These are phyloP conservation scores for Globisporangium cederbergense DNA, from an alignment of 352 stramenopile species.

Conservation along the genomic window DNA sequence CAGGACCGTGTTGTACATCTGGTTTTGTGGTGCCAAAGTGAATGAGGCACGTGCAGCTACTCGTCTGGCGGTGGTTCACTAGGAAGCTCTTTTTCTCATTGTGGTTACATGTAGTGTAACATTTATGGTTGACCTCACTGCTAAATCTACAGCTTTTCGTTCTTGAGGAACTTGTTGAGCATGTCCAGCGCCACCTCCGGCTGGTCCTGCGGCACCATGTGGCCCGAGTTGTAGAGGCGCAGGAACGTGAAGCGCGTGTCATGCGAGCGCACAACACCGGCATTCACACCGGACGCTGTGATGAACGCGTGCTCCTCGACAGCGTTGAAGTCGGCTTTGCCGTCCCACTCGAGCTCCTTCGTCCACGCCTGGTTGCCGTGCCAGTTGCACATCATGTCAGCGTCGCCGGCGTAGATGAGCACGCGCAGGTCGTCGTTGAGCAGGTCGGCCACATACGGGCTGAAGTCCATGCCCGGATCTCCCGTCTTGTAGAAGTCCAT, in stretches of 20 bases:
- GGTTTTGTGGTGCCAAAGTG: no score
- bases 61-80: no score
- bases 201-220: slow-evolving; percentile 47
- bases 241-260: slow-evolving; percentile 28
- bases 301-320: slow-evolving; percentile 28
- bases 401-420: slow-evolving; percentile 94
- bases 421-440: slow-evolving; percentile 66
- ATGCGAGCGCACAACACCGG: slow-evolving; percentile 19
- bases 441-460: slow-evolving; percentile 79
- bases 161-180: slow-evolving; percentile 36
- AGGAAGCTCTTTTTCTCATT: no score
- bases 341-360: slow-evolving; percentile 86
- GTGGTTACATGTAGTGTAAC: no score
- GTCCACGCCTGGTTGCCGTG: slow-evolving; percentile 93
- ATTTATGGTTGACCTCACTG: no score
- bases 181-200: slow-evolving; percentile 34
- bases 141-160: no score
- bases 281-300: slow-evolving; percentile 9
- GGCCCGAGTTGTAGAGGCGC: slow-evolving; percentile 34
- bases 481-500: no score
- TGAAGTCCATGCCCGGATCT: no score
- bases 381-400: slow-evolving; percentile 96
- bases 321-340: slow-evolving; percentile 74
- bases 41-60: no score
- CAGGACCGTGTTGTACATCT: no score